phyloP scores from a whole-genome alignment of 345 rosid species.

The Bretschneidera sinensis region DNA sequence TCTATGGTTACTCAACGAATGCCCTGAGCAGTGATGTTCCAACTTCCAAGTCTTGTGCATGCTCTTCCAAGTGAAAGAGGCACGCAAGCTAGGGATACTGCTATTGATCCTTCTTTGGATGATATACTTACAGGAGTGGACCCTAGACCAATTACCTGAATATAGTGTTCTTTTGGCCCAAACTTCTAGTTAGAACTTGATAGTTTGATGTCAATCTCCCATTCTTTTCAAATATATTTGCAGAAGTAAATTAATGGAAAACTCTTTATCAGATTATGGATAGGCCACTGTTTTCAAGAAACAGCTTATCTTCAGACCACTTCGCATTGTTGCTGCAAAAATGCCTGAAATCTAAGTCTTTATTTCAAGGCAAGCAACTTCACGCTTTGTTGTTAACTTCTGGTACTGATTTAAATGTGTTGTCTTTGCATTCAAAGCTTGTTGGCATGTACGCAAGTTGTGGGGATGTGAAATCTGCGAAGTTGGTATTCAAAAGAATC shows the following conservation, averaged over 20 bases:
- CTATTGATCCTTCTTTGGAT: too few relatives aligned
- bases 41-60: too few relatives aligned
- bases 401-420: slow-evolving; percentile 12
- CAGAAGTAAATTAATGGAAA: background rate
- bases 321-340: slow-evolving; percentile 20
- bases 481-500: slow-evolving; percentile 23
- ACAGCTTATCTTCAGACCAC: slow-evolving; percentile 4
- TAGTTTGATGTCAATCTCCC: background rate
- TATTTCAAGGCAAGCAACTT: slow-evolving; percentile 31
- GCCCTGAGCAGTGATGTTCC: too few relatives aligned
- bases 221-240: background rate
- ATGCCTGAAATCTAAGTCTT: slow-evolving; percentile 36
- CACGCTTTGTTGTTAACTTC: slow-evolving; percentile 31
- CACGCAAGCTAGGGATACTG: too few relatives aligned
- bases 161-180: too few relatives aligned
- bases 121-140: too few relatives aligned
- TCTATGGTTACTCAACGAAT: too few relatives aligned
- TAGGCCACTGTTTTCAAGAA: background rate
- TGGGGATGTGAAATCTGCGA: slow-evolving; percentile 32
- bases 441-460: slow-evolving; percentile 40
- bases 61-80: too few relatives aligned
- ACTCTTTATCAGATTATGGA: slow-evolving; percentile 7
- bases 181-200: too few relatives aligned
- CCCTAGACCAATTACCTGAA: too few relatives aligned
- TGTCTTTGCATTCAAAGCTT: slow-evolving; percentile 32